phyloP scores from a whole-genome alignment of 2,329 filamentous ascomycete genomes.

The Immersiporthe knoxdaviesiana region DNA sequence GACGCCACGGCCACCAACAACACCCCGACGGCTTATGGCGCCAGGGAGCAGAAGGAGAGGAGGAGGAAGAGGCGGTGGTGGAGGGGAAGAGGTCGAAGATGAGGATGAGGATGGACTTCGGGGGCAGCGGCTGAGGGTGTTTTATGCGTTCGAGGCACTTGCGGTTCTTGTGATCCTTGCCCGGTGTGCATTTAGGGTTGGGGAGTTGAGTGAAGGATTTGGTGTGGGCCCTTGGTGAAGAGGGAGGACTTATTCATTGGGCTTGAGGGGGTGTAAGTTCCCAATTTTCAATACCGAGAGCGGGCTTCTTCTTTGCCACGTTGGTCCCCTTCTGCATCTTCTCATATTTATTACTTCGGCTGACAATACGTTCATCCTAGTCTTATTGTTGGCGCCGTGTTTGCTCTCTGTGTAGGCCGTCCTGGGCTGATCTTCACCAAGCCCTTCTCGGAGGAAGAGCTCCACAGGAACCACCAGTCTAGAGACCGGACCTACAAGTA shows the following conservation, averaged over 20 bases:
- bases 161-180: slow-evolving; percentile 64
- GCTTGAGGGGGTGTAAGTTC: slow-evolving; percentile 26
- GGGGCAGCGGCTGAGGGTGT: slow-evolving; percentile 46
- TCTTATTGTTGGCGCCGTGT: slow-evolving; percentile 17
- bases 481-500: not conserved
- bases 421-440: slow-evolving; percentile 22
- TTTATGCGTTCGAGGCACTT: slow-evolving; percentile 54
- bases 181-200: slow-evolving; percentile 65
- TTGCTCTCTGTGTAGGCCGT: slow-evolving; percentile 24
- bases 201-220: slow-evolving; percentile 67
- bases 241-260: slow-evolving; percentile 32
- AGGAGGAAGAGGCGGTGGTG: slow-evolving; percentile 1
- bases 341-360: not conserved
- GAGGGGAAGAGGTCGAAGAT: not conserved
- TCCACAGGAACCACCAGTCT: not conserved
- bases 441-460: not conserved
- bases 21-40: not conserved
- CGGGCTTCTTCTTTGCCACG: not conserved
- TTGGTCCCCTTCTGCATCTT: too few relatives aligned
- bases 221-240: slow-evolving; percentile 54
- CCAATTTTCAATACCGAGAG: too few relatives aligned
- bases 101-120: slow-evolving; percentile 14
- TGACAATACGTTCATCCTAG: slow-evolving; percentile 13
- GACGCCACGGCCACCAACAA: not conserved
- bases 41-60: not conserved